phyloP scores from a whole-genome alignment of 352 stramenopile genomes.

The Pythium scleroteichum region DNA sequence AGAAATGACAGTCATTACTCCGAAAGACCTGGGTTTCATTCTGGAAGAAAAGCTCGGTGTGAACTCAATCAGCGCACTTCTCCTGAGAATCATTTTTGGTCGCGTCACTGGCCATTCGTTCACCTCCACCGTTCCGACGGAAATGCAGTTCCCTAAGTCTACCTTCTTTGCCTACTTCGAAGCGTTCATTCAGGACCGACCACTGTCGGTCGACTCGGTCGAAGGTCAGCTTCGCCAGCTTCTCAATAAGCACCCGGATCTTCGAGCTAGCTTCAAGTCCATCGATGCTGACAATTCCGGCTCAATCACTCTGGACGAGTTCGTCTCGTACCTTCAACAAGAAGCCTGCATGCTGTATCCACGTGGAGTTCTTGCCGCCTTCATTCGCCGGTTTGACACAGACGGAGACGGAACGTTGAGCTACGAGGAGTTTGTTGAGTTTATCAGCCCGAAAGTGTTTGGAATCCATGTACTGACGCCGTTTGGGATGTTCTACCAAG shows the following conservation, averaged over 20 bases:
- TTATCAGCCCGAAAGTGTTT: conserved; percentile 44
- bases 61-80: conserved; percentile 20
- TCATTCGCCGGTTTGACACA: conserved; percentile 48
- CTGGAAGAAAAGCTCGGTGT: conserved; percentile 42
- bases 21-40: conserved; percentile 29
- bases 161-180: conserved; percentile 35
- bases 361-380: conserved; percentile 31
- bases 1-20: conserved; percentile 14
- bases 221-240: conserved; percentile 45
- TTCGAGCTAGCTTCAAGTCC: conserved; percentile 31
- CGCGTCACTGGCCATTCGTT: conserved; percentile 29
- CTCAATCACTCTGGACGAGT: conserved; percentile 32
- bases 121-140: conserved; percentile 20
- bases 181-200: conserved; percentile 31
- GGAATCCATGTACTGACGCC: conserved; percentile 45
- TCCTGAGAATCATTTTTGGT: conserved; percentile 36
- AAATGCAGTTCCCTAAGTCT: background rate
- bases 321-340: conserved; percentile 35
- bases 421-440: conserved; percentile 51
- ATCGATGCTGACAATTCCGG: conserved; percentile 42
- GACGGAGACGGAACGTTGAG: conserved; percentile 44
- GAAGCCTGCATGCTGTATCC: conserved; percentile 38
- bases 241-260: conserved; percentile 26
- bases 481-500: conserved; percentile 50
- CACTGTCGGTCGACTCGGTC: conserved; percentile 39